A percentile compares a stretch with the other conserved stretches of the same genome.
Evolutionary conservation across 768 basidiomycete species (phyloP).

Genomic region (Phaeotremella skinneri): DNA sequence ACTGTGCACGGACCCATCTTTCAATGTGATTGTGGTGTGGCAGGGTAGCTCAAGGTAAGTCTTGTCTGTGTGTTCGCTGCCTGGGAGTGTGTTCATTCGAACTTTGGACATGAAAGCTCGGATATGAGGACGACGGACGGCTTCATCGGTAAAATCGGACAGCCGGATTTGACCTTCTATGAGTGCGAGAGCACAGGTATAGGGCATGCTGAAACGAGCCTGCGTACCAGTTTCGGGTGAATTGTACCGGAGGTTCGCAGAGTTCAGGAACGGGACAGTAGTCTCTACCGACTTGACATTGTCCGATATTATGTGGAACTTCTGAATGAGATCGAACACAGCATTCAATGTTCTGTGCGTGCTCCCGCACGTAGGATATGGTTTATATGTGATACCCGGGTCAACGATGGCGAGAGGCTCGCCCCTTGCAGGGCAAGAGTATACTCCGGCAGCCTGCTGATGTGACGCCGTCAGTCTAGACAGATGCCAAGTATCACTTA

Average conservation of each 20-base stretch:
- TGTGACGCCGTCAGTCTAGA: slow-evolving; percentile 1
- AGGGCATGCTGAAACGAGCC: background rate
- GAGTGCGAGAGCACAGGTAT: background rate
- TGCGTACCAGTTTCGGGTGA: background rate
- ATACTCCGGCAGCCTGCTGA: background rate
- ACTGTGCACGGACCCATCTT: background rate
- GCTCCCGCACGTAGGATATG: background rate
- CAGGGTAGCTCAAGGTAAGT: background rate
- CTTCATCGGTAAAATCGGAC: background rate
- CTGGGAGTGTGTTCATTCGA: background rate
- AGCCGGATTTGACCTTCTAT: background rate
- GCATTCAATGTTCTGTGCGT: background rate
- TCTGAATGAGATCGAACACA: background rate
- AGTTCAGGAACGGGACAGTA: background rate
- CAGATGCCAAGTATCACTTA: background rate
- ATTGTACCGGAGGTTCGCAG: background rate
- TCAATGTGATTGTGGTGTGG: background rate
- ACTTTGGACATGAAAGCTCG: background rate
- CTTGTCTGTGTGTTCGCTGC: background rate
- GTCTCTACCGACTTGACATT: background rate
- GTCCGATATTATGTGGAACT: background rate
- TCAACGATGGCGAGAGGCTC: background rate
- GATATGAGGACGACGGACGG: background rate
- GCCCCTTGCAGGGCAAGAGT: background rate
- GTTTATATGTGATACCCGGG: background rate